A percentile compares a stretch with the other conserved stretches of the same genome.
Evolutionary conservation across 1,284 basidiomycete genomes (phyloP).

Genomic region (Anthracocystis setariae): DNA sequence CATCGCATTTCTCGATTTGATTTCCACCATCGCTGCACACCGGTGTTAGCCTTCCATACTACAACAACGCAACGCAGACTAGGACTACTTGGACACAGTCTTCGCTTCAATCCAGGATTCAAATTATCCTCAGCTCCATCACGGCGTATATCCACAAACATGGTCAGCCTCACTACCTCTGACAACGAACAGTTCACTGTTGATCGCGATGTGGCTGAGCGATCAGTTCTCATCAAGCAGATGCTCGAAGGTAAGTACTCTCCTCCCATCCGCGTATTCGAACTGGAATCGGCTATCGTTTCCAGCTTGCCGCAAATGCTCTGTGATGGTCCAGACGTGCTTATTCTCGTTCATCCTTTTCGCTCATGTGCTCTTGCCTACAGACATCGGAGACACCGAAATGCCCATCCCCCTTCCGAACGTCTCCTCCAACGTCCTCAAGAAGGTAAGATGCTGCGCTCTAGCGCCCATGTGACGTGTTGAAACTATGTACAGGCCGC

Average conservation of each 20-base stretch:
- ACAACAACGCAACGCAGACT: neutral
- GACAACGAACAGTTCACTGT: constrained; percentile 95
- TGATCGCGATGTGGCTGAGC: constrained; percentile 93
- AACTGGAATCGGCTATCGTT: too few relatives aligned
- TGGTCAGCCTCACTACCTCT: constrained; percentile 73
- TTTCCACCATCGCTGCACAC: neutral
- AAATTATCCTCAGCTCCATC: neutral
- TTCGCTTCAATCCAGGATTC: neutral
- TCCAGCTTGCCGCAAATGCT: neutral
- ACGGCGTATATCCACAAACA: constrained; percentile 10
- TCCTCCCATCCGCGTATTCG: neutral
- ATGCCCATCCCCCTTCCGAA: constrained; percentile 95
- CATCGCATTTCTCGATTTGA: constrained; percentile 1
- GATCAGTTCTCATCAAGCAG: constrained; percentile 96
- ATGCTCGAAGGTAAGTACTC: constrained; percentile 89
- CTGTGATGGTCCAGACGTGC: neutral
- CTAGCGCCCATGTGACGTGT: neutral
- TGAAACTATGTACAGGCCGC: too few relatives aligned
- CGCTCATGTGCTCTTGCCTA: neutral
- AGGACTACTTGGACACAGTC: neutral
- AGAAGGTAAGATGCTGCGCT: constrained; percentile 76
- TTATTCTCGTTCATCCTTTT: neutral
- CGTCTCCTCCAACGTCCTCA: constrained; percentile 93
- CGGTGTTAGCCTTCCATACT: neutral
- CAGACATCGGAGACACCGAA: constrained; percentile 67